phyloP scores from a whole-genome alignment of 495 filamentous ascomycete genomes.

The Coniosporium apollinis region DNA sequence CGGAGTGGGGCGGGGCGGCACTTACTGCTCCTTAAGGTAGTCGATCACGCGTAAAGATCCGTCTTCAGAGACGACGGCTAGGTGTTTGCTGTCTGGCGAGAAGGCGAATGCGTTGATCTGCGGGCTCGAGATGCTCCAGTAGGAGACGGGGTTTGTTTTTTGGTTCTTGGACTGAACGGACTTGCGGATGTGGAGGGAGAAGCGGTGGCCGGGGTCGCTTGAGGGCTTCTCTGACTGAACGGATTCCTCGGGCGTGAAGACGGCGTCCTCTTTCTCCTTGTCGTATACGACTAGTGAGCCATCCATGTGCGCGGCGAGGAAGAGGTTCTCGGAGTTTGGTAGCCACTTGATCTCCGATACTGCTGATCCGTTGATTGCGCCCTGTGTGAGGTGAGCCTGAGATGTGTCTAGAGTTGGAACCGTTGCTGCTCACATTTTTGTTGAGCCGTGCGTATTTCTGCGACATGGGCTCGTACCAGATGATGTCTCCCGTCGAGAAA shows the following conservation, averaged over 20 bases:
- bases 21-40: slow-evolving; percentile 78
- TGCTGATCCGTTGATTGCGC: slow-evolving; percentile 68
- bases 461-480: slow-evolving; percentile 96
- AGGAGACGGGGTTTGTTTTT: slow-evolving; percentile 77
- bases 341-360: slow-evolving; percentile 85
- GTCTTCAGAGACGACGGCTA: slow-evolving; percentile 90
- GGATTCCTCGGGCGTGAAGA: slow-evolving; percentile 40
- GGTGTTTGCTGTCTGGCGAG: slow-evolving; percentile 65
- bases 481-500: slow-evolving; percentile 87
- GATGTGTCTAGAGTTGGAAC: slow-evolving; percentile 6
- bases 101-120: slow-evolving; percentile 80
- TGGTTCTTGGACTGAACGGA: slow-evolving; percentile 86
- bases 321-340: slow-evolving; percentile 83
- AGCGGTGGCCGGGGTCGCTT: slow-evolving; percentile 20
- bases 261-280: slow-evolving; percentile 91
- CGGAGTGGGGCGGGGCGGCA: too few species aligned
- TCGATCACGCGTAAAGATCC: slow-evolving; percentile 79
- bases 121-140: slow-evolving; percentile 81
- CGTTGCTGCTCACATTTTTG: slow-evolving; percentile 53
- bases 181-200: slow-evolving; percentile 43
- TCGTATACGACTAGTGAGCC: slow-evolving; percentile 92
- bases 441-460: slow-evolving; percentile 93
- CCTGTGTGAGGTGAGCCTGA: too few species aligned
- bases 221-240: slow-evolving; percentile 4
- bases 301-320: slow-evolving; percentile 84